Conservation (phyloP, 768 basidiomycete species). For the Suillus decipiens region DNA sequence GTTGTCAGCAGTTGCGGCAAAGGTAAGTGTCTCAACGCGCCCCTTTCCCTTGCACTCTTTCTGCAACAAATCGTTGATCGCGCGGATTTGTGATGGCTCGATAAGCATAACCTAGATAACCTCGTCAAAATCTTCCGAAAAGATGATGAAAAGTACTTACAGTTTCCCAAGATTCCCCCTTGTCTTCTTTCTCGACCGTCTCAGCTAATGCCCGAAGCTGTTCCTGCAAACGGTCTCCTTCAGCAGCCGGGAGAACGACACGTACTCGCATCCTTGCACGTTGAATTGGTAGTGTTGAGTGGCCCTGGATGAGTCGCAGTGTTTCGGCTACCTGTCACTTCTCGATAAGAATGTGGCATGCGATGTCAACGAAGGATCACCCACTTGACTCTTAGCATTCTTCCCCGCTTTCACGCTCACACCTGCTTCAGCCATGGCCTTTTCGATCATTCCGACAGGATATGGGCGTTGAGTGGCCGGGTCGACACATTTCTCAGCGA, state of each 20-base stretch:
- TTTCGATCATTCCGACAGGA: constrained; percentile 95
- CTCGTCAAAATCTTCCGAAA: constrained; percentile 1
- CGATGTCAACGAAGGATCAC: constrained; percentile 13
- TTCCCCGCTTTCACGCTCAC: constrained; percentile 89
- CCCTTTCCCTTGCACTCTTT: constrained; percentile 90
- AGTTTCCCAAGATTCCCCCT: constrained; percentile 80
- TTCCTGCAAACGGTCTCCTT: constrained; percentile 69
- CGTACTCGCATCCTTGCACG: constrained; percentile 92
- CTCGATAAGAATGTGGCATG: background rate
- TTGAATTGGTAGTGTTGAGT: constrained; percentile 89
- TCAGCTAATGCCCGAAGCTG: constrained; percentile 74
- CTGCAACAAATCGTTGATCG: constrained; percentile 86
- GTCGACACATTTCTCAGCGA: constrained; percentile 95
- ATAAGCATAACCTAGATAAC: constrained; percentile 80
- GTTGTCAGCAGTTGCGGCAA: constrained; percentile 57
- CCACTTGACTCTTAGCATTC: constrained; percentile 91
- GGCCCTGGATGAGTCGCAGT: constrained; percentile 78
- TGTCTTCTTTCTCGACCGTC: constrained; percentile 82
- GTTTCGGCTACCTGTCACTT: constrained; percentile 79
- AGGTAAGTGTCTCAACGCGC: constrained; percentile 79
- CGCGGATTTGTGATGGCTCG: constrained; percentile 89
- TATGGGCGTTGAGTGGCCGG: constrained; percentile 88
- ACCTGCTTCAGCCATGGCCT: constrained; percentile 94
- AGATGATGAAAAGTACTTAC: constrained; percentile 48
- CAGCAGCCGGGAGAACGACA: constrained; percentile 66